A percentile compares a stretch with the other conserved stretches of the same genome.
These are phyloP conservation scores for Hordeum marinum DNA, from an alignment of 176 grass and related monocot species.

Conservation along the genomic window DNA sequence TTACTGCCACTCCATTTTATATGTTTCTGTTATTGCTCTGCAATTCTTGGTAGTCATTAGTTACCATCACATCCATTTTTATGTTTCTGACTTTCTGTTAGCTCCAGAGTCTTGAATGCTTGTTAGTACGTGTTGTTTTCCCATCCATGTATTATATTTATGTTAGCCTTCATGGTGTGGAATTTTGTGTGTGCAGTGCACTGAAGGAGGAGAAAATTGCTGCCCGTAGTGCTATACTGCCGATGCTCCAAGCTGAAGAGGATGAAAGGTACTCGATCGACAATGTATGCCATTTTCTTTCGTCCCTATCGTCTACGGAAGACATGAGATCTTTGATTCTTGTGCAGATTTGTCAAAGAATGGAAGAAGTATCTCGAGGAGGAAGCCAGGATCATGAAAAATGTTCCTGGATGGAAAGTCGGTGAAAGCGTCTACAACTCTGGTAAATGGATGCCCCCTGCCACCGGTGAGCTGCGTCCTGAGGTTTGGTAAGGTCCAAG, in stretches of 20 bases:
- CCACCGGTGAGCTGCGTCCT: slow-evolving; percentile 82
- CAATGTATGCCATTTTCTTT: background rate
- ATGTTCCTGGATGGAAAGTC: slow-evolving; percentile 98
- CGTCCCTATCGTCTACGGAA: background rate
- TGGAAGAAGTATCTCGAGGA: slow-evolving; percentile 95
- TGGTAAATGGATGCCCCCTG: slow-evolving; percentile 91
- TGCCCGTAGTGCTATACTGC: slow-evolving; percentile 81
- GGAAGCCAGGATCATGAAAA: slow-evolving; percentile 87
- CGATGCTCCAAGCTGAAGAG: slow-evolving; percentile 98
- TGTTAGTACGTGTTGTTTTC: background rate
- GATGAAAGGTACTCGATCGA: slow-evolving; percentile 67
- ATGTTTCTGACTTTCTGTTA: background rate
- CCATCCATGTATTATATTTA: background rate
- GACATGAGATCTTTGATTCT: background rate
- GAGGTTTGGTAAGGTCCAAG: slow-evolving; percentile 65
- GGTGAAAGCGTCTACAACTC: slow-evolving; percentile 84
- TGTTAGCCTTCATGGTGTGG: slow-evolving; percentile 2
- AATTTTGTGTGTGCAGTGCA: slow-evolving; percentile 35
- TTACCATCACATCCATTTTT: background rate
- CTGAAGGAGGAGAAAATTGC: slow-evolving; percentile 98
- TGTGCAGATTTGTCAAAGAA: slow-evolving; percentile 82
- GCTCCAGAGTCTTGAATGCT: slow-evolving; percentile 13
- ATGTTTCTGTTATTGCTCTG: background rate
- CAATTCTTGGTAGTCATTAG: background rate
- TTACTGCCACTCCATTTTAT: background rate